Evolutionary conservation across 306 rosid species (phyloP).

Genomic region (Casuarina cunninghamiana): DNA sequence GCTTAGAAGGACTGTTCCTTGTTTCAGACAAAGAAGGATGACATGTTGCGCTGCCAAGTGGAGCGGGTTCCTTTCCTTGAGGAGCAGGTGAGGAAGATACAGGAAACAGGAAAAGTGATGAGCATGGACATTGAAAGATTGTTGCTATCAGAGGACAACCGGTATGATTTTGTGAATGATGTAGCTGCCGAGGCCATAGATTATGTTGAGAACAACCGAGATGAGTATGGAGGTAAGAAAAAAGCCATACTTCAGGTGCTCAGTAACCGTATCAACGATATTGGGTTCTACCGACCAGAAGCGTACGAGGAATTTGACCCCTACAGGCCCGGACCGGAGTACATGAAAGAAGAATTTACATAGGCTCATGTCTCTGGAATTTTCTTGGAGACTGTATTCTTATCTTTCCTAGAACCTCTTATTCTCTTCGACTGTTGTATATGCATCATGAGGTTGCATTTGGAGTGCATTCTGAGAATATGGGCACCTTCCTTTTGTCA

Average conservation of each 20-base stretch:
- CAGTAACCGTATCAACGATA: slow-evolving; percentile 77
- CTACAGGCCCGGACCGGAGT: slow-evolving; percentile 75
- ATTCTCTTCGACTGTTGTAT: neutral
- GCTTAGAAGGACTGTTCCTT: neutral
- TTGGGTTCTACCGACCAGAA: slow-evolving; percentile 72
- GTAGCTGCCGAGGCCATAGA: slow-evolving; percentile 83
- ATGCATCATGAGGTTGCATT: neutral
- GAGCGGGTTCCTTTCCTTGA: slow-evolving; percentile 85
- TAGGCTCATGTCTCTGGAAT: slow-evolving; percentile 11
- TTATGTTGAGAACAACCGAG: slow-evolving; percentile 73
- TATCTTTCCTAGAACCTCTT: neutral
- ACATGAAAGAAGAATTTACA: slow-evolving; percentile 54
- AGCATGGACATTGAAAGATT: slow-evolving; percentile 70
- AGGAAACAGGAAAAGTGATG: slow-evolving; percentile 69
- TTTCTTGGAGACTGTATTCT: slow-evolving; percentile 5
- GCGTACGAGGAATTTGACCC: slow-evolving; percentile 81
- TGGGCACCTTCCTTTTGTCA: neutral
- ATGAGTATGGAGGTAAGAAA: slow-evolving; percentile 78
- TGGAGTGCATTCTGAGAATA: neutral
- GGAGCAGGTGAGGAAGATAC: slow-evolving; percentile 82
- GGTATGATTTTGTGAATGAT: slow-evolving; percentile 84
- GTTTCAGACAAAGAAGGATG: slow-evolving; percentile 68
- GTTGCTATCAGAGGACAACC: slow-evolving; percentile 73
- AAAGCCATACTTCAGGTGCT: slow-evolving; percentile 91
- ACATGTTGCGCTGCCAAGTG: slow-evolving; percentile 44